Percentiles rank a stretch among this genome's conserved stretches.
phyloP scores from a whole-genome alignment of 805 yeast genomes.

The Debaryomyces castellii region DNA sequence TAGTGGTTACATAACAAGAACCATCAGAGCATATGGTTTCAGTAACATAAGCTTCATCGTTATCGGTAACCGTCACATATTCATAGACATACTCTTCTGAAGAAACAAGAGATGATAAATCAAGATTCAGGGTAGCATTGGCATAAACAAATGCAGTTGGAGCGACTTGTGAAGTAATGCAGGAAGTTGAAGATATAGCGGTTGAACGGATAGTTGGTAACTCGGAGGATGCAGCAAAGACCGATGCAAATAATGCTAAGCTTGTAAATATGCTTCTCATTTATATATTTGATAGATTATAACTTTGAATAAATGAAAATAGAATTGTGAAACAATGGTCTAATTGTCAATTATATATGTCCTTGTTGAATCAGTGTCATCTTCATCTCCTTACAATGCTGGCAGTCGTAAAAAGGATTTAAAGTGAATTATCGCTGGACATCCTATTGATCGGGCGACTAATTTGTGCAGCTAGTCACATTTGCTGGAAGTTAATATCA shows the following conservation, averaged over 20 bases:
- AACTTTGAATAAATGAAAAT: neutral
- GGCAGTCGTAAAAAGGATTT: neutral
- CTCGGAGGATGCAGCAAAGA: slow-evolving; percentile 19
- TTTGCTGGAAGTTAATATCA: neutral
- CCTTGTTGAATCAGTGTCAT: neutral
- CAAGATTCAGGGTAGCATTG: slow-evolving; percentile 12
- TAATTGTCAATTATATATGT: neutral
- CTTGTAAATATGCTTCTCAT: slow-evolving; percentile 6
- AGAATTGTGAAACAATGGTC: neutral
- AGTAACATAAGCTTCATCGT: slow-evolving; percentile 14
- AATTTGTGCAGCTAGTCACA: neutral
- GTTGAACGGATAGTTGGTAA: slow-evolving; percentile 21
- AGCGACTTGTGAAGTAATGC: slow-evolving; percentile 12
- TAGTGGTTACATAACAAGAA: slow-evolving; percentile 35
- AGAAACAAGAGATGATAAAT: slow-evolving; percentile 9
- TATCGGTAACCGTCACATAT: slow-evolving; percentile 23
- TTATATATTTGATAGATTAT: neutral
- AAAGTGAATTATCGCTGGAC: neutral
- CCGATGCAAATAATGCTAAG: slow-evolving; percentile 13
- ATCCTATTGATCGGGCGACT: neutral
- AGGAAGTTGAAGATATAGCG: slow-evolving; percentile 13
- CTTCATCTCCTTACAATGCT: too few relatives aligned
- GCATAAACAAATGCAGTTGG: slow-evolving; percentile 21
- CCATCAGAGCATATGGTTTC: slow-evolving; percentile 32
- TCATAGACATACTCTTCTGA: slow-evolving; percentile 17